These are phyloP conservation scores for Anthracocystis walkeri DNA, from an alignment of 1,284 basidiomycete species.

Conservation along the genomic window DNA sequence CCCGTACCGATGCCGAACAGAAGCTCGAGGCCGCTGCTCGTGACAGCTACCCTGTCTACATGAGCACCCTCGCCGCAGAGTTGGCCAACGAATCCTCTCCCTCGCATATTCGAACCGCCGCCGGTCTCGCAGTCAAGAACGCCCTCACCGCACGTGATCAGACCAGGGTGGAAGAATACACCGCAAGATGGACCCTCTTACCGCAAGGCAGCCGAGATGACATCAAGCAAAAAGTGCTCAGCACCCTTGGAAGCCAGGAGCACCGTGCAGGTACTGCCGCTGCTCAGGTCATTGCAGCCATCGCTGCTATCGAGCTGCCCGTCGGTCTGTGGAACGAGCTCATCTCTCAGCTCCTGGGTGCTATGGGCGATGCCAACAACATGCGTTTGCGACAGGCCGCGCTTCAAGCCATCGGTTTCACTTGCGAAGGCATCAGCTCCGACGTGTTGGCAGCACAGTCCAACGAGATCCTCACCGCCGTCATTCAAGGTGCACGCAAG, in stretches of 20 bases:
- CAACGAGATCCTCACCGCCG: constrained; percentile 97
- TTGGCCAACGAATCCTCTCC: constrained; percentile 59
- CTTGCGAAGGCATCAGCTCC: constrained; percentile 85
- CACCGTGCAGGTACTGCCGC: constrained; percentile 85
- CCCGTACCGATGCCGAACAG: constrained; percentile 65
- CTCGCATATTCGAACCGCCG: constrained; percentile 87
- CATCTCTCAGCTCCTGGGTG: constrained; percentile 86
- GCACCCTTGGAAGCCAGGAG: constrained; percentile 81
- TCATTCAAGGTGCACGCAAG: constrained; percentile 96
- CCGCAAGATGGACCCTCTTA: constrained; percentile 79
- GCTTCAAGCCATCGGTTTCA: constrained; percentile 93
- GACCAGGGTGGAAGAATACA: constrained; percentile 72
- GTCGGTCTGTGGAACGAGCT: constrained; percentile 88
- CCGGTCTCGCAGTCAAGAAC: constrained; percentile 97
- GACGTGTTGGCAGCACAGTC: constrained; percentile 88
- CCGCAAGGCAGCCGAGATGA: constrained; percentile 78
- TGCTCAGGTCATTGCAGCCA: constrained; percentile 91
- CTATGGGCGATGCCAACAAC: constrained; percentile 84
- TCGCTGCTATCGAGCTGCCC: constrained; percentile 92
- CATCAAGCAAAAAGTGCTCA: constrained; percentile 88
- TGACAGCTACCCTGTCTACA: constrained; percentile 66
- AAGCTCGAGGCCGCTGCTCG: constrained; percentile 65
- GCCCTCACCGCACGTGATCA: constrained; percentile 86
- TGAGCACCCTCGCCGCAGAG: constrained; percentile 64
- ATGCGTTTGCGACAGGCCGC: constrained; percentile 86